Evolutionary conservation across 225 moss, liverwort and hornwort genomes (phyloP), one percentile per base, ranked within the genome.

Genomic region (Marchantia paleacea): DNA sequence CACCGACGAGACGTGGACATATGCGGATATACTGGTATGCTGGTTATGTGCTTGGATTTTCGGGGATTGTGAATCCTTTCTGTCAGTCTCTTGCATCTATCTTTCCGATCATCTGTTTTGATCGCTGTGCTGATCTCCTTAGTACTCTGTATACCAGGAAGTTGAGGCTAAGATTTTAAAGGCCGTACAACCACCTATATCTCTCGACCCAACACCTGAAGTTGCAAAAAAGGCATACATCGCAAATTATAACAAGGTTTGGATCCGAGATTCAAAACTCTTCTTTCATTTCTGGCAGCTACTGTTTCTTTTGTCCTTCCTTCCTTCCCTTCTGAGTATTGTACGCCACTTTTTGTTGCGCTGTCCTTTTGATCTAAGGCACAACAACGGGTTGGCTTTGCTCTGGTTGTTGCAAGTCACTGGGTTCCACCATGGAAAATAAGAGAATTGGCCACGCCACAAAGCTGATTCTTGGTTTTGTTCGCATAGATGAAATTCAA

Each of bases 81-180:
- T 50, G 19, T 39, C 39, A 57, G 57, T 57, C 2, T 57, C 19
- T 26, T 55, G 26, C 48, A 16, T 55, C 10, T 71, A 4, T 75
- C 7, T 16, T 57, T 28, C 2, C 54, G 15, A 29, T 20, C 60
- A 39, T 39, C 8, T 76, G 31, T 72, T 73, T 50, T 54, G 14
- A 31, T 73, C 19, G 49, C 31, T 28, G 77, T 72, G 62, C 31
- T 83, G 49, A 31, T 28, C 8, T 49, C 68, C 30, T 60, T 47
- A 25, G 47, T 6, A 10, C 14, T 29, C 55, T 29, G 52, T 18
- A 77, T 84, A 81, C 50, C 87, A 99, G 99, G 99, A 99, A 79
- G 85, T 94, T 80, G 99, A 99, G 83, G 92, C 95, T 69, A 95
- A 91, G 83, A 90, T 99, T 76, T 87, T 99, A 78, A 99, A 94